Base-by-base conservation (phyloP, 2,329 filamentous ascomycete genomes). In the Orbilia brochopaga region DNA sequence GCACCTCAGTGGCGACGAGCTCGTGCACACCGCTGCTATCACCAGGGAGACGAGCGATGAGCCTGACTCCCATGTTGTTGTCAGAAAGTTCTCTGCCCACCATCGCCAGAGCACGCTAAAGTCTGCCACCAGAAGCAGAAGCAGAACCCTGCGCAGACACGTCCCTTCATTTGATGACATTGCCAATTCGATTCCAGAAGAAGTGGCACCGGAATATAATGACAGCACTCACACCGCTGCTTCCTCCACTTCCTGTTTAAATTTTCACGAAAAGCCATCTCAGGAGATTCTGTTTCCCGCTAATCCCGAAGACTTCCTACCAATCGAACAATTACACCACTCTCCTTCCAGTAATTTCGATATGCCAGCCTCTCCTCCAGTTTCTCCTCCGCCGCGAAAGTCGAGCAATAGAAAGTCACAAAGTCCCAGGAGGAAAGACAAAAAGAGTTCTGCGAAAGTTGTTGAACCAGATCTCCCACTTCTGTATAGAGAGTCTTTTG, bases 91-190 rank as follows among this genome's bases (percentile, higher is more conserved):
- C 48, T 61, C 46, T 27, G 30, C 32, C 51, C 59, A 61, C 37
- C 62, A 60, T 42, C 60, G 67, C 21, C 67, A 63, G 37, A 72
- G 37, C 40, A 64, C 30, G 32, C 54, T 72, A 53, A 72, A 72
- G 17, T 72, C 67, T 42, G 67, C 67, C 60, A 60, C 67, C 37
- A 46, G 67, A 48, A 72, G 67, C 37, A 46, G 67, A 48, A 72
- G 67, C 53, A 72, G 64, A 72, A 65, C 67, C 60, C 60, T 72
- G 67, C 67, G 67, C 5, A 65, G 32, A 72, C 67, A 55, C 15
- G 57, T 72, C 44, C 67, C 67, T 58, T 72, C 67, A 72, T 72
- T 72, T 72, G 67, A 72, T 37, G 67, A 72, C 42, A 35, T 72
- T 51, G 67, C 67, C 52, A 65, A 72, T 61, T 72, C 67, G 32